A percentile compares a stretch with the other conserved stretches of the same genome.
These are phyloP conservation scores for Suillus lakei DNA, from an alignment of 768 basidiomycete species.

Conservation along the genomic window DNA sequence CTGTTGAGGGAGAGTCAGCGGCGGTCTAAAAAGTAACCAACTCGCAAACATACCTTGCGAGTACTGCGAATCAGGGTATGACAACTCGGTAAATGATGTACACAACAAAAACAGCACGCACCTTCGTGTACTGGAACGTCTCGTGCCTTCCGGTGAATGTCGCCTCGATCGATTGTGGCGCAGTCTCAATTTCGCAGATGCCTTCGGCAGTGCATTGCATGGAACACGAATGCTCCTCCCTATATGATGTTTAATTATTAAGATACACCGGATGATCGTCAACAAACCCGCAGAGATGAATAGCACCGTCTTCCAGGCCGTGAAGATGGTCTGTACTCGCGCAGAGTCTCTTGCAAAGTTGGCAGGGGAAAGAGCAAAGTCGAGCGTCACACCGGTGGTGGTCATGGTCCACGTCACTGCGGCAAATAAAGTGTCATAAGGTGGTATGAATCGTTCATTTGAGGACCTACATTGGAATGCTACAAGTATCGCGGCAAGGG, in stretches of 20 bases:
- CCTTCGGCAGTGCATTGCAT: conserved; percentile 48
- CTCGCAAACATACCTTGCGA: conserved; percentile 48
- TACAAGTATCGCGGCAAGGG: conserved; percentile 48
- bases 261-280: conserved; percentile 9
- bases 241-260: conserved; percentile 22
- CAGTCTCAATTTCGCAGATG: conserved; percentile 61
- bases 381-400: conserved; percentile 55
- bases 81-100: not conserved
- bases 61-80: conserved; percentile 41
- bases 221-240: conserved; percentile 57
- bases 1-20: conserved; percentile 29
- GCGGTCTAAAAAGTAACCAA: not conserved
- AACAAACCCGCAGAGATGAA: conserved; percentile 63
- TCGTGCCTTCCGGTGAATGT: conserved; percentile 64
- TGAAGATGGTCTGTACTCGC: conserved; percentile 55
- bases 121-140: conserved; percentile 70
- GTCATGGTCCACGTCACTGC: conserved; percentile 49
- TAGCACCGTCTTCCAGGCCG: conserved; percentile 40
- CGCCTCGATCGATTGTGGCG: conserved; percentile 62
- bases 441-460: not conserved
- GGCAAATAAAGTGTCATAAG: not conserved
- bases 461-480: conserved; percentile 43
- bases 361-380: conserved; percentile 57
- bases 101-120: conserved; percentile 18
- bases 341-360: conserved; percentile 61